Evolutionary conservation across 352 stramenopile genomes (phyloP).

Genomic region (Globisporangium carolinianum): DNA sequence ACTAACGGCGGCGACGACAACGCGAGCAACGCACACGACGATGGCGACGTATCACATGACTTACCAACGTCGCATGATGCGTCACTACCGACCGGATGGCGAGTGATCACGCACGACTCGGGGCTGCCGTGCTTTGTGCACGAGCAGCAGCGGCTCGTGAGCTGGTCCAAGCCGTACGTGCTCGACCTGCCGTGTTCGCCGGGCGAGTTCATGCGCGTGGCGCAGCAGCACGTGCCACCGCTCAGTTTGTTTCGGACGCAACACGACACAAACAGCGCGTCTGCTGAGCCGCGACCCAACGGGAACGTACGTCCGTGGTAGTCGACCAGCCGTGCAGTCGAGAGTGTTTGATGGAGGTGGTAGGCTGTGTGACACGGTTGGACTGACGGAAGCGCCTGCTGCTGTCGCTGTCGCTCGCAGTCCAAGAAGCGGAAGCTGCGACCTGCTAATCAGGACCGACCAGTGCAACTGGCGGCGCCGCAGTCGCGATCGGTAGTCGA

Average conservation of each 20-base stretch:
- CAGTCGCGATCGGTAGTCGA: slow-evolving; percentile 1
- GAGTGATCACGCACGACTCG: slow-evolving; percentile 52
- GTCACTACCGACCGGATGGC: slow-evolving; percentile 55
- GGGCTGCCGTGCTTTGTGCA: slow-evolving; percentile 70
- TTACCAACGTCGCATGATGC: slow-evolving; percentile 8
- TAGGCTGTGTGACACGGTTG: too few relatives aligned
- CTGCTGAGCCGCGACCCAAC: slow-evolving; percentile 1
- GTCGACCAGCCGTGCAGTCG: background rate
- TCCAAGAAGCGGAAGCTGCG: slow-evolving; percentile 46
- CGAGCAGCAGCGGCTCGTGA: slow-evolving; percentile 38
- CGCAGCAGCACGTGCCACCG: slow-evolving; percentile 55
- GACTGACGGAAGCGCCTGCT: background rate
- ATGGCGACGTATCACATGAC: slow-evolving; percentile 1
- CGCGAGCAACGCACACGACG: background rate
- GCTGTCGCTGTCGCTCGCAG: slow-evolving; percentile 1
- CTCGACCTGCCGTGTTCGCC: slow-evolving; percentile 24
- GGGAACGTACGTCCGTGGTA: background rate
- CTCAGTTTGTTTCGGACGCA: slow-evolving; percentile 48
- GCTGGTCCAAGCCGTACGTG: slow-evolving; percentile 67
- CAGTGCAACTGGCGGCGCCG: background rate
- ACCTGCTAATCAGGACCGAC: slow-evolving; percentile 10
- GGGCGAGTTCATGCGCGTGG: slow-evolving; percentile 31
- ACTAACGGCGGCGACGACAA: slow-evolving; percentile 7
- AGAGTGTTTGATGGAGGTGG: too few relatives aligned
- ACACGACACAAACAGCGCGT: background rate